Evolutionary conservation across 129 eudicot species (phyloP), one percentile per base, ranked within the genome.

Genomic region (Pulicaria dysenterica): DNA sequence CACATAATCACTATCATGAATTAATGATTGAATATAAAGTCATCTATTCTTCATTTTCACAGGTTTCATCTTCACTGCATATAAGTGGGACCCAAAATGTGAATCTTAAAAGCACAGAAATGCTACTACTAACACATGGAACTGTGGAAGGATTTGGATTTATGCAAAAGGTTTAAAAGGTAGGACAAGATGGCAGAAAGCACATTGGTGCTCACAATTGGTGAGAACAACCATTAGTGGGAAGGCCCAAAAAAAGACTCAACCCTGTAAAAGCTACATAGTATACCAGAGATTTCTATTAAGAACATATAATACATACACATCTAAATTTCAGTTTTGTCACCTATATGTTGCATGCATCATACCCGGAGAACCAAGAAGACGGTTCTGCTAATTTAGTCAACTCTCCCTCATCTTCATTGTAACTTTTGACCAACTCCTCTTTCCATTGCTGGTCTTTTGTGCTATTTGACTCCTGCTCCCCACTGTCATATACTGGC

Each of bases 351-450:
- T 91, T 91, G 89, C 97, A 90, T 17, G 85, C 82, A 54, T 94
- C 99, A 67, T 90, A 88, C 62, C 94, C 97, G 14, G 91, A 82
- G 73, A 86, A 88, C 99, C 99, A 94, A 3, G 93, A 87, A 6
- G 97, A 79, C 2, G 99, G 77, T 71, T 55, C 72, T 15, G 53
- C 86, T 37, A 82, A 67, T 54, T 85, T 82, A 15, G 84, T 69
- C 13, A 74, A 51, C 49, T 86, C 85, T 39, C 70, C 89, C 53
- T 87, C 88, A 42, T 80, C 95, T n/a, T 66, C 83, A 40, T 49
- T 60, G 60, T 70, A 80, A 36, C 76, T 81, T 9, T 83, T 80
- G 44, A 79, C 70, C 16, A 85, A 85, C 66, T 85, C 98, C 15
- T 85, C 85, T 70, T 76, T 82, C 88, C 92, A 83, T 49, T 68